Conservation (phyloP, 768 basidiomycete genomes). For the Crassisporium funariophilum region DNA sequence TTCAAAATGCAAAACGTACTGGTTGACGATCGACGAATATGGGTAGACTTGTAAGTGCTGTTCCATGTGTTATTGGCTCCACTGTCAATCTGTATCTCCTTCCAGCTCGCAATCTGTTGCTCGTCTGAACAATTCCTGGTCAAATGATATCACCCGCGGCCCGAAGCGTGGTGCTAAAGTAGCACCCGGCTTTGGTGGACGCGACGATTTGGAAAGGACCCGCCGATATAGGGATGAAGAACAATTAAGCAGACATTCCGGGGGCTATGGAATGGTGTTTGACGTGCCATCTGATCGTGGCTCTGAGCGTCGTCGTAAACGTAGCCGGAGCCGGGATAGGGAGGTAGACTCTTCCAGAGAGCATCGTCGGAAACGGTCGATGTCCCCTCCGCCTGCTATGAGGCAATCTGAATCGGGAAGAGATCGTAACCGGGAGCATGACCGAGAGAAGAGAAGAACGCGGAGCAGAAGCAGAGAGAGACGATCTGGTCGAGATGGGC, state of each 20-base stretch:
- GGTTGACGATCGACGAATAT: conserved; percentile 95
- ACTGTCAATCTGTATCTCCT: conserved; percentile 18
- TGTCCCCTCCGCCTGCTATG: conserved; percentile 34
- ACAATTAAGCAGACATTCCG: conserved; percentile 15
- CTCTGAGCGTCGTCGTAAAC: conserved; percentile 44
- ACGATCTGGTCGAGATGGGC: conserved; percentile 23
- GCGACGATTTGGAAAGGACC: conserved; percentile 75
- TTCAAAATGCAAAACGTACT: conserved; percentile 99
- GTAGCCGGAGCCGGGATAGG: conserved; percentile 54
- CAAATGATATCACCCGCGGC: conserved; percentile 68
- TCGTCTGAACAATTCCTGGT: conserved; percentile 79
- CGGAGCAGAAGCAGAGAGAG: conserved; percentile 31
- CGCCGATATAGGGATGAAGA: conserved; percentile 62
- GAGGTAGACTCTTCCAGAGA: conserved; percentile 30
- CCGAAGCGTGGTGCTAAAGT: conserved; percentile 37
- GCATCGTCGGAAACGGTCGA: conserved; percentile 37
- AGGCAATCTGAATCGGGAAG: conserved; percentile 29
- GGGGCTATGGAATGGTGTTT: conserved; percentile 81
- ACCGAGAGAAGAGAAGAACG: conserved; percentile 16
- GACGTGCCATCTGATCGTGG: conserved; percentile 56
- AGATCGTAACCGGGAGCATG: conserved; percentile 26
- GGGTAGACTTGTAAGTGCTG: conserved; percentile 91
- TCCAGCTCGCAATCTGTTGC: conserved; percentile 91
- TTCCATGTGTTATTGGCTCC: conserved; percentile 2
- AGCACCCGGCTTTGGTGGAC: conserved; percentile 60